Evolutionary conservation across 768 basidiomycete genomes (phyloP).

Genomic region (Tremella fuciformis): DNA sequence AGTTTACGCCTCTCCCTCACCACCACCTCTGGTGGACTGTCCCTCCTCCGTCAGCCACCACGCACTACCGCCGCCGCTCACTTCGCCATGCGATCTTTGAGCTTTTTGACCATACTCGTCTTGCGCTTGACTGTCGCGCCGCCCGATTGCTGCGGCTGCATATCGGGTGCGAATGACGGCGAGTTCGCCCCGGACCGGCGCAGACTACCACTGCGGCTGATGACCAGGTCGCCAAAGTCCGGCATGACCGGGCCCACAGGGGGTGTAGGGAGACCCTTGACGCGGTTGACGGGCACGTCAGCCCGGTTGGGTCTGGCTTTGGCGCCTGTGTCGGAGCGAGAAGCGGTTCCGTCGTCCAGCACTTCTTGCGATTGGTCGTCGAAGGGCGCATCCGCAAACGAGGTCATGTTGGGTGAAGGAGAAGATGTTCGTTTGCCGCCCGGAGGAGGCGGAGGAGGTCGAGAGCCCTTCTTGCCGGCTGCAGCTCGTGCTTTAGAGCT

Average conservation of each 20-base stretch:
- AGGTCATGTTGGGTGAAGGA: neutral
- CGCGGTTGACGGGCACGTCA: slow-evolving; percentile 20
- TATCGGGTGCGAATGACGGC: neutral
- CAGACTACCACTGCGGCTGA: slow-evolving; percentile 15
- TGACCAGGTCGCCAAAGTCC: slow-evolving; percentile 38
- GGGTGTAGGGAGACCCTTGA: slow-evolving; percentile 39
- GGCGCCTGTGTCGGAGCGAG: neutral
- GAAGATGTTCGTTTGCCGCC: neutral
- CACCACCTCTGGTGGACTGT: too few relatives aligned
- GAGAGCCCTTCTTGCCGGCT: neutral
- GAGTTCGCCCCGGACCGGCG: slow-evolving; percentile 7
- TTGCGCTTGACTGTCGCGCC: slow-evolving; percentile 41
- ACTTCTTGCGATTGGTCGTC: neutral
- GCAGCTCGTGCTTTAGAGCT: slow-evolving; percentile 14
- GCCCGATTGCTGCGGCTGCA: slow-evolving; percentile 3
- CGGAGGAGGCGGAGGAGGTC: slow-evolving; percentile 2
- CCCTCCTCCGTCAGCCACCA: neutral
- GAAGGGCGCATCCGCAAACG: neutral
- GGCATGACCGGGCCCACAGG: slow-evolving; percentile 50
- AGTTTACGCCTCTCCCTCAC: too few relatives aligned
- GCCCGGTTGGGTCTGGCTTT: slow-evolving; percentile 10
- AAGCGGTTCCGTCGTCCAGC: neutral
- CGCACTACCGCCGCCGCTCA: slow-evolving; percentile 9
- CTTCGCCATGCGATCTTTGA: slow-evolving; percentile 45
- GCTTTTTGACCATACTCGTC: slow-evolving; percentile 48